phyloP scores from a whole-genome alignment of 345 rosid species.

The Durio zibethinus region DNA sequence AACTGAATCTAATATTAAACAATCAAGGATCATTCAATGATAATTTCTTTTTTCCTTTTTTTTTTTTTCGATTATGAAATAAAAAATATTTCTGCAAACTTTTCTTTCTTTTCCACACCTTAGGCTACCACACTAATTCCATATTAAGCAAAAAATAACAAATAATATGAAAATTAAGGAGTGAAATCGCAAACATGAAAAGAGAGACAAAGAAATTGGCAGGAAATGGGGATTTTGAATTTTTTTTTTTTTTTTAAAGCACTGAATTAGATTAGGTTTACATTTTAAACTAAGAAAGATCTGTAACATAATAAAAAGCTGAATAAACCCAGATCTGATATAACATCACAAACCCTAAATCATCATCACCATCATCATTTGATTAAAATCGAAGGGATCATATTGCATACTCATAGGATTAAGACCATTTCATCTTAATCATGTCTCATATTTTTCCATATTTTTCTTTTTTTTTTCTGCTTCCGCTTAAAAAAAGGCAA shows the following conservation, averaged over 20 bases:
- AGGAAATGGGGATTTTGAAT: neutral
- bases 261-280: no score
- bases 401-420: constrained; percentile 17
- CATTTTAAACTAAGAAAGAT: neutral
- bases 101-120: neutral
- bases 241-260: no score
- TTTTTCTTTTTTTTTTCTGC: neutral
- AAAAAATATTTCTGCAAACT: neutral
- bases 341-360: constrained; percentile 22
- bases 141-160: neutral
- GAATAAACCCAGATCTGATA: constrained; percentile 13
- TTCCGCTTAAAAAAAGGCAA: constrained; percentile 24
- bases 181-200: neutral
- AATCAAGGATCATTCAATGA: no score
- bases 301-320: constrained; percentile 6
- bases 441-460: neutral
- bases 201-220: neutral
- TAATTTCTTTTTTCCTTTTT: neutral
- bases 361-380: neutral
- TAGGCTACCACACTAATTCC: neutral
- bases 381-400: constrained; percentile 15
- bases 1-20: no score
- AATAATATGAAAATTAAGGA: neutral
- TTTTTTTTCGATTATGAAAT: neutral
- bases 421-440: constrained; percentile 31